phyloP scores from a whole-genome alignment of 192 early-diverging fungal species.

The Coemansia umbellata region DNA sequence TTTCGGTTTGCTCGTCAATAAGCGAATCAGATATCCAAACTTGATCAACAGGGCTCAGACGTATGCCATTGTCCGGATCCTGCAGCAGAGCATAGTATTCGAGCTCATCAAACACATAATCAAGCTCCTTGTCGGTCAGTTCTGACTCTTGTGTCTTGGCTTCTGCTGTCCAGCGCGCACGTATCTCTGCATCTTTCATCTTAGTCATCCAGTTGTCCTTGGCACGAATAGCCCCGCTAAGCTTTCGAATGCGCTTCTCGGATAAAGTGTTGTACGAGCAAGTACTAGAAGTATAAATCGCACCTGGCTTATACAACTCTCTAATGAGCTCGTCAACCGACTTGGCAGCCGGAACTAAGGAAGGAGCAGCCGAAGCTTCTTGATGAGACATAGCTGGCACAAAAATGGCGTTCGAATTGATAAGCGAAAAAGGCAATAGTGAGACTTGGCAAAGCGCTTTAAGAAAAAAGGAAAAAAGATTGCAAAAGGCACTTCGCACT shows the following conservation, averaged over 20 bases:
- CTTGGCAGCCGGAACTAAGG: background rate
- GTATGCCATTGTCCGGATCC: constrained; percentile 10
- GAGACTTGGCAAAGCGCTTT: no score
- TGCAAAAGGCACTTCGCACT: no score
- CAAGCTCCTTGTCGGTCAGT: constrained; percentile 40
- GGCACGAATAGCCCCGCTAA: constrained; percentile 47
- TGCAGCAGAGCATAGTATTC: constrained; percentile 30
- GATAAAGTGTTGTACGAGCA: constrained; percentile 10
- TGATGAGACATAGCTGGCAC: no score
- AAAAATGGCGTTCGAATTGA: no score
- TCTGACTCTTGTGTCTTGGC: constrained; percentile 10
- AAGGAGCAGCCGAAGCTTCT: no score
- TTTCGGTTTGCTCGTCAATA: constrained; percentile 10
- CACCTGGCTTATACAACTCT: background rate
- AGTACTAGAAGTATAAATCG: background rate
- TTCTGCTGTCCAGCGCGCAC: constrained; percentile 19
- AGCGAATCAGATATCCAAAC: constrained; percentile 41
- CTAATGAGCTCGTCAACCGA: background rate
- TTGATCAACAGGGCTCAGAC: constrained; percentile 27
- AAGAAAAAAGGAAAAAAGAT: no score
- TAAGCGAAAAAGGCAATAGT: no score
- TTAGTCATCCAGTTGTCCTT: constrained; percentile 50
- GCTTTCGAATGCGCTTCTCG: constrained; percentile 28
- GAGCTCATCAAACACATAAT: constrained; percentile 51
- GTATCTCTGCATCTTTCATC: constrained; percentile 23